These are phyloP conservation scores for Beauveria rudraprayagi DNA, from an alignment of 2,329 filamentous ascomycete species.

Conservation along the genomic window DNA sequence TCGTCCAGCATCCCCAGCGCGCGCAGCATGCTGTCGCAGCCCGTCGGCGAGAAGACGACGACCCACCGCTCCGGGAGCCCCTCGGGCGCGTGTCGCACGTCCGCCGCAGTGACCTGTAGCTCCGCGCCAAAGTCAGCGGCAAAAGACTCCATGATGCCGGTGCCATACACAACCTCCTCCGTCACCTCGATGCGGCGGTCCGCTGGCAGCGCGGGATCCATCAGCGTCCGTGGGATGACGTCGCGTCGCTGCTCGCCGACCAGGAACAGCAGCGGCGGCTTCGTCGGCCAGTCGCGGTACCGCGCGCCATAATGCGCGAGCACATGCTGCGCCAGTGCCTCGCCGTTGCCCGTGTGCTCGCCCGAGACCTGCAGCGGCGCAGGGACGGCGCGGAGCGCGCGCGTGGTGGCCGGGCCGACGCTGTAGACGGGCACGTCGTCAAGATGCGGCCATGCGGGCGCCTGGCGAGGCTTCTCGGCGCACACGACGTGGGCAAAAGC, in stretches of 20 bases:
- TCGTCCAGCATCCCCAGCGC: constrained; percentile 44
- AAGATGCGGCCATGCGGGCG: constrained; percentile 42
- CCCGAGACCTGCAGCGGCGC: constrained; percentile 60
- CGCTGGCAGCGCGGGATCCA: constrained; percentile 42
- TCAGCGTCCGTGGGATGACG: constrained; percentile 77
- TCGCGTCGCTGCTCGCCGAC: constrained; percentile 87
- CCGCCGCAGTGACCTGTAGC: constrained; percentile 26
- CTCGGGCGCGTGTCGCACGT: constrained; percentile 24
- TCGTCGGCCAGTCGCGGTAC: constrained; percentile 34
- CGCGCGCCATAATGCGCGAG: constrained; percentile 62
- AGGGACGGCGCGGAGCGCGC: constrained; percentile 54
- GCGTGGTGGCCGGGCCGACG: constrained; percentile 72
- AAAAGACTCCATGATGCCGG: constrained; percentile 74
- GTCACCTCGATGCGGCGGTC: constrained; percentile 56
- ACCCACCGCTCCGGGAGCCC: constrained; percentile 51
- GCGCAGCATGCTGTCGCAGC: constrained; percentile 52
- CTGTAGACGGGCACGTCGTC: constrained; percentile 60
- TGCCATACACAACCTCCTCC: constrained; percentile 81
- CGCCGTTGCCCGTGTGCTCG: constrained; percentile 76
- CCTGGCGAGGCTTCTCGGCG: constrained; percentile 28
- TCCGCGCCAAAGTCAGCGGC: constrained; percentile 51
- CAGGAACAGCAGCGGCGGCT: constrained; percentile 69
- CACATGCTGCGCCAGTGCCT: constrained; percentile 70
- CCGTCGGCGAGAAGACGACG: constrained; percentile 64
- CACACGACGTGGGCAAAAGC: constrained; percentile 59